Percentiles rank a stretch among this genome's conserved stretches.
These are phyloP conservation scores for Annulohypoxylon stygium DNA, from an alignment of 495 filamentous ascomycete species.

Conservation along the genomic window DNA sequence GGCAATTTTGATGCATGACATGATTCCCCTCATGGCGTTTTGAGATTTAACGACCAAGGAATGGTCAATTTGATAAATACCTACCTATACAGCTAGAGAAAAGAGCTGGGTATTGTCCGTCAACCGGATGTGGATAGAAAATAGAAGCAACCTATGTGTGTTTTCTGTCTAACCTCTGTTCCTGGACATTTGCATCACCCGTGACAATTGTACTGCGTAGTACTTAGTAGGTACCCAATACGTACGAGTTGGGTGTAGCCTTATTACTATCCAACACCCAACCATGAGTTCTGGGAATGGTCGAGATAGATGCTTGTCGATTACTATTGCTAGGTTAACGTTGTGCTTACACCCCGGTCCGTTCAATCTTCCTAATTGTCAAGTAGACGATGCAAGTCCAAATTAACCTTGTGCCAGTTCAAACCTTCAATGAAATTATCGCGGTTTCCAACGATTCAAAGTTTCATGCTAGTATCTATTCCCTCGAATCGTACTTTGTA, in stretches of 20 bases:
- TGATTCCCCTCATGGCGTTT: conserved; percentile 58
- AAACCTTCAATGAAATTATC: not conserved
- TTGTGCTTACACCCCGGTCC: too few relatives aligned
- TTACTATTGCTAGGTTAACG: too few relatives aligned
- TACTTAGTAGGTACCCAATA: not conserved
- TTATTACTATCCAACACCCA: too few relatives aligned
- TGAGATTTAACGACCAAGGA: conserved; percentile 43
- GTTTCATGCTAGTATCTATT: not conserved
- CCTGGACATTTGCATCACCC: not conserved
- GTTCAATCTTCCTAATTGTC: too few relatives aligned
- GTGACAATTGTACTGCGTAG: not conserved
- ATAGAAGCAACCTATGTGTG: conserved; percentile 32
- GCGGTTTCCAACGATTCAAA: not conserved
- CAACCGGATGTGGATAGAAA: conserved; percentile 54
- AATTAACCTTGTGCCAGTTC: not conserved
- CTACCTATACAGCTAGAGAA: conserved; percentile 48
- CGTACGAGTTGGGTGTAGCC: not conserved
- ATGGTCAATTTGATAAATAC: conserved; percentile 37
- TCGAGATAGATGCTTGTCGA: too few relatives aligned
- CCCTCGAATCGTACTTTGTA: not conserved
- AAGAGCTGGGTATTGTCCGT: conserved; percentile 49
- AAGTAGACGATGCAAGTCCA: too few relatives aligned
- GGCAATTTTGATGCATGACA: conserved; percentile 64
- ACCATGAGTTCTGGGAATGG: too few relatives aligned
- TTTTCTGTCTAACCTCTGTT: conserved; percentile 34